Conservation (phyloP, 129 eudicot species). For the Chrysanthemum makinoi region DNA sequence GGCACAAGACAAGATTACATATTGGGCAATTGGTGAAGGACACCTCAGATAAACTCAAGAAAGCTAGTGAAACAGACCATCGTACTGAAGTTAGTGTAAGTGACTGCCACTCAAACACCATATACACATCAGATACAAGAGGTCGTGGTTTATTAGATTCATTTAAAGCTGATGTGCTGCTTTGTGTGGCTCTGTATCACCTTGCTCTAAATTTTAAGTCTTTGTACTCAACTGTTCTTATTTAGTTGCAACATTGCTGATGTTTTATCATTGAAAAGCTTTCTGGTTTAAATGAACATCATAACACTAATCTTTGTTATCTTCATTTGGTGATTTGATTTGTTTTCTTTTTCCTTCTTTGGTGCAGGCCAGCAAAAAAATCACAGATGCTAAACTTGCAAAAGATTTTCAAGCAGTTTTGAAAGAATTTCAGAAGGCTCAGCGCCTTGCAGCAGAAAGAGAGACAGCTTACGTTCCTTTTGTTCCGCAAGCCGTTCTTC, state of each 20-base stretch:
- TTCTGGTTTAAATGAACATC: neutral
- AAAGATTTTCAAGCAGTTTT: constrained; percentile 91
- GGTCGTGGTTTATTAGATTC: too few species aligned
- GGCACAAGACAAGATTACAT: constrained; percentile 88
- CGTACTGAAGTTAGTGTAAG: constrained; percentile 75
- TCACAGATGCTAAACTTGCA: constrained; percentile 96
- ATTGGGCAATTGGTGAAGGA: constrained; percentile 87
- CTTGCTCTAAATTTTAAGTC: too few species aligned
- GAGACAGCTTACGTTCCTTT: constrained; percentile 88
- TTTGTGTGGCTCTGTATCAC: too few species aligned
- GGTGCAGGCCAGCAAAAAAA: constrained; percentile 79
- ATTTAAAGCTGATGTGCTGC: too few species aligned
- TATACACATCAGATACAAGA: neutral
- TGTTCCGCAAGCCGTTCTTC: constrained; percentile 74
- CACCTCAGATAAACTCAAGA: constrained; percentile 90
- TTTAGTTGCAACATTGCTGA: too few species aligned
- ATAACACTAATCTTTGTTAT: neutral
- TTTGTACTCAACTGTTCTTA: too few species aligned
- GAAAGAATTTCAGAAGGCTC: constrained; percentile 93
- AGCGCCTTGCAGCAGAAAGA: constrained; percentile 94
- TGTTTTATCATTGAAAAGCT: neutral
- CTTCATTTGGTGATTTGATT: neutral
- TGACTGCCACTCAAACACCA: constrained; percentile 1
- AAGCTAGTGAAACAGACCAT: constrained; percentile 91
- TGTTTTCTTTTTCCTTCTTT: neutral